These are phyloP conservation scores for Globisporangium nagaii DNA, from an alignment of 352 stramenopile species.

Conservation along the genomic window DNA sequence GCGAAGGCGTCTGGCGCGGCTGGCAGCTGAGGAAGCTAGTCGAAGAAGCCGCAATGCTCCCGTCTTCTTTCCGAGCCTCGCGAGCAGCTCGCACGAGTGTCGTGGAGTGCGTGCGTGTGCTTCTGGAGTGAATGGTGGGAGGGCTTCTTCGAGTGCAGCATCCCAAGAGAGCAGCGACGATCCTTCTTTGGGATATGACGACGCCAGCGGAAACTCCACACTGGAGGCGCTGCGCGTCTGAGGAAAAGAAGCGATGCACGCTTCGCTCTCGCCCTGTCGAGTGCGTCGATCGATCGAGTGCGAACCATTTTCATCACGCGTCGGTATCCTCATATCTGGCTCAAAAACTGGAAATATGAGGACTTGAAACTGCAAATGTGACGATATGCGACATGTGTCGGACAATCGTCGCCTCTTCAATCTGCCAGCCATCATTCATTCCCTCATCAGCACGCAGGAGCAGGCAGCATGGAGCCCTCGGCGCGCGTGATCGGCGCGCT, in stretches of 20 bases:
- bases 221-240: slow-evolving; percentile 20
- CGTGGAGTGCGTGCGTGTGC: background rate
- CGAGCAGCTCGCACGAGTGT: background rate
- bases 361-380: too few species aligned
- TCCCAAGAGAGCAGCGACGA: background rate
- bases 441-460: too few species aligned
- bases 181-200: slow-evolving; percentile 26
- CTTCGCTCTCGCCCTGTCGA: background rate
- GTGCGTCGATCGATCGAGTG: too few species aligned
- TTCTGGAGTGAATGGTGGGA: background rate
- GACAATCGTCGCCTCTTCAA: too few species aligned
- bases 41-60: background rate
- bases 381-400: too few species aligned
- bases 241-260: slow-evolving; percentile 14
- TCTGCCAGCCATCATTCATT: too few species aligned
- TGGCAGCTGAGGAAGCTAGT: slow-evolving; percentile 18
- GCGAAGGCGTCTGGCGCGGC: slow-evolving; percentile 27
- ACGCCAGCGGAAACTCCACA: slow-evolving; percentile 26
- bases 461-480: slow-evolving; percentile 23
- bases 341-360: too few species aligned
- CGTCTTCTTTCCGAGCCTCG: background rate
- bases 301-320: background rate
- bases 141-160: slow-evolving; percentile 1
- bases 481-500: slow-evolving; percentile 38
- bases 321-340: too few species aligned